Base-by-base conservation (phyloP, 805 yeast species). In the Kazachstania bromeliacearum region DNA sequence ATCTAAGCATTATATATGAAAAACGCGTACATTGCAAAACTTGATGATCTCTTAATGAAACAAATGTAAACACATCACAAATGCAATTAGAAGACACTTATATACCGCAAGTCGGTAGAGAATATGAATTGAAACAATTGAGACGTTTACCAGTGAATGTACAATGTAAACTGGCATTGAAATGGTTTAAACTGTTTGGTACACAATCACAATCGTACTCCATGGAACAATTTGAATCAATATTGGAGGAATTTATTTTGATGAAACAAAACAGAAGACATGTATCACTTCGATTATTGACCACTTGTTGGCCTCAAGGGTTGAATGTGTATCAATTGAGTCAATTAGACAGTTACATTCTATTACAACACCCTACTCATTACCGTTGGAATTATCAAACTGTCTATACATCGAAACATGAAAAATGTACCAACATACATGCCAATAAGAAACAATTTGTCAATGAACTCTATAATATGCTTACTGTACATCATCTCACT, bases 321-420 rank as follows among this genome's bases (percentile, higher is more conserved):
- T 32, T 54, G 15, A 49, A 42, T 31, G 20, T 54, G 9, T 44
- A 76, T 13, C 94, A 83, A 50, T 50, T 77, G 28, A 78, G 92
- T 0, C 85, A 80, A 41, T 58, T 81, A 4, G 92, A 83, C 45
- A 72, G 79, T 36, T 82, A 78, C 45, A 49, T 70, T 30, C 61
- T 81, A 30, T 71, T 81, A 2, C 81, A 78, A 46, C 68, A 71
- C 39, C 77, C 87, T 0, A 57, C 43, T 18, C 42, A 45, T 2
- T 55, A 49, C 37, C 42, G 44, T 21, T 70, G 74, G 75, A 48
- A 49, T 5, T 47, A 57, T 3, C 47, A 31, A 23, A 33, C 37
- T 4, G 27, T 42, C 5, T 28, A 30, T 19, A 26, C 30, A 21
- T 48, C 55, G 2, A 43, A 51, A 2, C 48, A 47, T 0, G 46